Base-by-base conservation (phyloP, 495 filamentous ascomycete genomes). In the Evansstolkia leycettana region DNA sequence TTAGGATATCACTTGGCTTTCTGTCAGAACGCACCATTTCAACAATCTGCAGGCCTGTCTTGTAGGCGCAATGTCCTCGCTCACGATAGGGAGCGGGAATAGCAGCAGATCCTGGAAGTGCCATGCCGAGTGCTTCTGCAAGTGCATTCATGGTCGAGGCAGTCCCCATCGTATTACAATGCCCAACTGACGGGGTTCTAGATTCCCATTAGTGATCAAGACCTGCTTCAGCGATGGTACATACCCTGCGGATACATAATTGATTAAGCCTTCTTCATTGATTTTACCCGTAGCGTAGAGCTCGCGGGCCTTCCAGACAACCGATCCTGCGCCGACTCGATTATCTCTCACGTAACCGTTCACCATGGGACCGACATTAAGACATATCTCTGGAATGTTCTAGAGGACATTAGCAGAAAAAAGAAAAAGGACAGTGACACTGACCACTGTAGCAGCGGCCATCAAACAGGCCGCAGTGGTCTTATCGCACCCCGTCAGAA, bases 101-200 rank as follows among this genome's bases (percentile, higher is more conserved):
- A 7, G 67, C 67, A 1, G 70, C 64, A n/a, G 68, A 71, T 8
- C 67, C 68, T 5, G 70, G 69, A 1, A 74, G 55, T 1, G 69
- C 67, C 70, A 74, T 74, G 12, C 70, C 70, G 0, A 74, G 53
- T 2, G 70, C 67, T 46, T 73, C 70, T 28, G 66, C 65, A 0
- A 72, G 55, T 2, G 69, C 67, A 40, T 72, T 72, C 69, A 74
- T 74, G 0, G 70, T 74, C 5, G 67, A 72, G 9, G 70, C 70
- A 13, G 69, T 74, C 30, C 69, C 69, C 69, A 74, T 73, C 7
- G 67, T 72, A 37, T 72, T 72, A 42, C 70, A 74, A 33, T 72
- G 67, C 16, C 70, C 70, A 12, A 54, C 67, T 8, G 67, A 70
- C 4, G 67, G 68, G 7, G 65, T 60, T 20, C 63, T 67, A 14